Conservation (phyloP, 768 basidiomycete genomes). For the Agrocybe pediades region DNA sequence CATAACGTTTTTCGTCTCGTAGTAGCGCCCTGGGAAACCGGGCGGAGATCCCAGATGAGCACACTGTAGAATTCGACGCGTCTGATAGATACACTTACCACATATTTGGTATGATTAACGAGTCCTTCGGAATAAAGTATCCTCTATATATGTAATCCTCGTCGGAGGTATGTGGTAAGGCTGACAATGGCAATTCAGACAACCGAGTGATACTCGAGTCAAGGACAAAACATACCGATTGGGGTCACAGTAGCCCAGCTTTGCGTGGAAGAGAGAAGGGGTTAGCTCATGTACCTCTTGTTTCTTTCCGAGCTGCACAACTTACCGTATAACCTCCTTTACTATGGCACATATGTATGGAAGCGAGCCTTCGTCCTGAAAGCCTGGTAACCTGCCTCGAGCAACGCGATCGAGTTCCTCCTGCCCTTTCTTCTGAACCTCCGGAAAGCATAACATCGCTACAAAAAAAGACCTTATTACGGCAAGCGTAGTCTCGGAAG, state of each 20-base stretch:
- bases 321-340: slow-evolving; percentile 17
- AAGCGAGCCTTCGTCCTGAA: slow-evolving; percentile 12
- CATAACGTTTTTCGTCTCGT: too few species aligned
- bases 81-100: too few species aligned
- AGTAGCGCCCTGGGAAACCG: too few species aligned
- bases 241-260: too few species aligned
- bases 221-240: too few species aligned
- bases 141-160: slow-evolving; percentile 16
- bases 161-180: slow-evolving; percentile 9
- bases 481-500: slow-evolving; percentile 17
- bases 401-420: slow-evolving; percentile 17
- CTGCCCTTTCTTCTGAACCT: slow-evolving; percentile 15
- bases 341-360: slow-evolving; percentile 17
- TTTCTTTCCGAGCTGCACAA: not conserved
- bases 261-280: too few species aligned
- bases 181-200: slow-evolving; percentile 7
- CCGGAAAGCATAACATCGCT: slow-evolving; percentile 11
- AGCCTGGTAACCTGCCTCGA: slow-evolving; percentile 14
- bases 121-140: slow-evolving; percentile 18
- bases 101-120: too few species aligned
- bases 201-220: too few species aligned
- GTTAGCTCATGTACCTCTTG: not conserved
- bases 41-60: too few species aligned
- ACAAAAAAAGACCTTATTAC: slow-evolving; percentile 14
- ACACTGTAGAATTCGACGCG: not conserved